phyloP scores from a whole-genome alignment of 768 basidiomycete genomes.

The Cubamyces sp. region DNA sequence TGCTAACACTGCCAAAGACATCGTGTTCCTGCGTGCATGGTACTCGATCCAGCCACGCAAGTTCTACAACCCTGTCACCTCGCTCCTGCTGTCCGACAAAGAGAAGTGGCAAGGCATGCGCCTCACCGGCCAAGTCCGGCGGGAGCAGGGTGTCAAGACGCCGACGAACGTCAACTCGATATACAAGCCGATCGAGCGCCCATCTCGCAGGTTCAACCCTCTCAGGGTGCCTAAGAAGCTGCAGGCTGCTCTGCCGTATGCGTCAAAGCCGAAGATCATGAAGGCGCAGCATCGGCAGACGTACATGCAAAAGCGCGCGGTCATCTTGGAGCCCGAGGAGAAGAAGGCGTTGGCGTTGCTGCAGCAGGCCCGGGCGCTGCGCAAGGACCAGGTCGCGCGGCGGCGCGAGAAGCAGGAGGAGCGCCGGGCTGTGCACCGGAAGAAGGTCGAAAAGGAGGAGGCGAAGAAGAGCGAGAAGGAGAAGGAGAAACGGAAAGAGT shows the following conservation, averaged over 20 bases:
- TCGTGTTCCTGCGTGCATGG: conserved; percentile 96
- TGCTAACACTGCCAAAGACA: conserved; percentile 47
- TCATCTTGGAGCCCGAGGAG: conserved; percentile 95
- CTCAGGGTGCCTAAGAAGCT: conserved; percentile 87
- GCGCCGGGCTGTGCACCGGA: conserved; percentile 65
- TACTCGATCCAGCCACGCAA: conserved; percentile 93
- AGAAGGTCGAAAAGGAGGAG: conserved; percentile 76
- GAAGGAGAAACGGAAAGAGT: conserved; percentile 75
- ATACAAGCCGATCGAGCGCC: conserved; percentile 83
- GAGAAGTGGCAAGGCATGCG: conserved; percentile 93
- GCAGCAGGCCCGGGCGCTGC: conserved; percentile 90
- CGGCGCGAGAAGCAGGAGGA: conserved; percentile 89
- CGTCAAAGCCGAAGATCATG: conserved; percentile 88
- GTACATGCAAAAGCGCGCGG: conserved; percentile 94
- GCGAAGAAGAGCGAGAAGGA: conserved; percentile 64
- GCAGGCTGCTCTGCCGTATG: conserved; percentile 89
- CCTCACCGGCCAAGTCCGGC: conserved; percentile 88
- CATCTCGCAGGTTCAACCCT: conserved; percentile 86
- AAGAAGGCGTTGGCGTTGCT: conserved; percentile 87
- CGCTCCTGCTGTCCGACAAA: conserved; percentile 83
- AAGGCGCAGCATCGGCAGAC: conserved; percentile 72
- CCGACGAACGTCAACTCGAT: conserved; percentile 82
- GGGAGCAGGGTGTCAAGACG: conserved; percentile 83
- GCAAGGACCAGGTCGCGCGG: conserved; percentile 83
- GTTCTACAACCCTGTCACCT: conserved; percentile 96